Conservation (phyloP, 345 rosid species). For the Gossypium stocksii region DNA sequence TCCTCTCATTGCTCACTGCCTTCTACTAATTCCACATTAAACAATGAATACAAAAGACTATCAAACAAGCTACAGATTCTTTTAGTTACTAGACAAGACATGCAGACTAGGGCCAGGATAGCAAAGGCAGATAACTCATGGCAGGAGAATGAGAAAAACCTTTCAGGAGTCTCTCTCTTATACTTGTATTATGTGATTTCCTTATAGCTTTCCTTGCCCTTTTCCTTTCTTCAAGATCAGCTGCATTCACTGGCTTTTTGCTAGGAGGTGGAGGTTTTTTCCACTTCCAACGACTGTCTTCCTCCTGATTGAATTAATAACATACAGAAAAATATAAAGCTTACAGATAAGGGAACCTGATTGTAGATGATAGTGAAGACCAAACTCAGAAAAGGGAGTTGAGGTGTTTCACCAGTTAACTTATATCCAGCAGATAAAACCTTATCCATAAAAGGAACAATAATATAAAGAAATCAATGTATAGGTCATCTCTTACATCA, state of each 20-base stretch:
- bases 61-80: constrained; percentile 31
- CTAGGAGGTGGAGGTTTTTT: constrained; percentile 45
- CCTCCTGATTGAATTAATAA: constrained; percentile 31
- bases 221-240: constrained; percentile 28
- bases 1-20: constrained; percentile 4
- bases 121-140: not conserved
- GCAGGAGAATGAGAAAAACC: constrained; percentile 25
- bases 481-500: constrained; percentile 28
- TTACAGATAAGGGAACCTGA: not conserved
- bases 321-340: not conserved
- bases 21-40: not conserved
- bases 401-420: not conserved
- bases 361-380: not conserved
- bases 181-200: constrained; percentile 24
- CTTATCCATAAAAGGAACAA: not conserved
- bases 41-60: not conserved
- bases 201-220: constrained; percentile 18
- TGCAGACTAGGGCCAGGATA: not conserved
- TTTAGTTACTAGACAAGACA: not conserved
- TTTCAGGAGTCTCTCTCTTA: constrained; percentile 40
- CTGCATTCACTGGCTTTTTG: constrained; percentile 21
- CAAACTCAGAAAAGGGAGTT: not conserved
- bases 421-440: not conserved
- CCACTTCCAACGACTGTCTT: constrained; percentile 52
- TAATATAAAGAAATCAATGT: not conserved